Evolutionary conservation across 345 rosid genomes (phyloP), one percentile per base, ranked within the genome.

Genomic region (Citrus glauca): DNA sequence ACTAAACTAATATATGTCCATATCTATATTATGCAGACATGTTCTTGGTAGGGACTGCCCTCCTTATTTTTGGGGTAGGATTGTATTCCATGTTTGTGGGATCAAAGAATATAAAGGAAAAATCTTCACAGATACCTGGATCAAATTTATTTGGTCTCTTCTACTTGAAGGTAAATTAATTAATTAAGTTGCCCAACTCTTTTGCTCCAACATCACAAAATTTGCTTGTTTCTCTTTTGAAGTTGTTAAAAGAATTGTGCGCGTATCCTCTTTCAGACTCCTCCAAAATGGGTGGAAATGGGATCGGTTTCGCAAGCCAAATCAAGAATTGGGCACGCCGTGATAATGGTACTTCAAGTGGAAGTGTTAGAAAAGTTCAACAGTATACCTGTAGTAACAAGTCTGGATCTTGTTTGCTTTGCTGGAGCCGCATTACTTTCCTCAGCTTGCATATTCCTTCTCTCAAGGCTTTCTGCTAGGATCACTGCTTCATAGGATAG

Each of bases 261-360:
- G 28, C 1, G 57, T 53, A 50, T 66, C 32, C 28, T 70, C n/a
- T 73, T 82, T 73, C 88, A 90, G 95, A 71, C 62, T 33, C 72
- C 85, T 64, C 92, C 92, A 11, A 68, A 76, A 30, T 89, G 97
- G 94, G 84, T 79, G 2, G 83, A 88, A 64, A 81, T 82, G 84
- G 82, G 84, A 27, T 89, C 93, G 4, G 88, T 92, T 42, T 84
- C 90, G 30, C 84, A 86, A 79, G 91, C 93, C 11, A 91, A 90
- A 78, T 86, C 91, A 17, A 90, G 82, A 85, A 88, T 90, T 4
- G 98, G 92, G 60, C 91, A 89, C 28, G 92, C 95, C 2, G 79
- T 92, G 69, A 71, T 88, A 85, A 89, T 90, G 91, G 85, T 89
- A 71, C 91, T 94, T 74, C 97, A 92, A 72, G 97, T 86, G 66